A percentile compares a stretch with the other conserved stretches of the same genome.
Conservation (phyloP, 371 early-diverging fungal genomes). For the Mortierella polycephala region DNA sequence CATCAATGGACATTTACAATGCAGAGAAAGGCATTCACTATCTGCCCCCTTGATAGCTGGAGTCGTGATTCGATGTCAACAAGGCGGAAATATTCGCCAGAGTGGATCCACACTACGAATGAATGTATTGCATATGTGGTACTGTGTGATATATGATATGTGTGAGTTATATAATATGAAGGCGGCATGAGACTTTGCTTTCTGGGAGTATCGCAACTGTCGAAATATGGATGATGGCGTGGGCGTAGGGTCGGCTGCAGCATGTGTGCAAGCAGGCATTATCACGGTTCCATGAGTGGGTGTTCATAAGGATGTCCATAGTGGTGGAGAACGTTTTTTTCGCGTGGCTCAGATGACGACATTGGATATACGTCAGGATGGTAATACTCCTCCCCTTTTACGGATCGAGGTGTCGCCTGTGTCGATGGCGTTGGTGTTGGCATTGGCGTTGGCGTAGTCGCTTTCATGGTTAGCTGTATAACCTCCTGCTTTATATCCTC, state of each 20-base stretch:
- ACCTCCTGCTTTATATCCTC: conserved; percentile 21
- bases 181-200: no score
- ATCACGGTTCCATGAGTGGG: conserved; percentile 22
- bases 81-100: no score
- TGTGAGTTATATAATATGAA: neutral
- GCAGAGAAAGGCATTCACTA: no score
- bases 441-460: conserved; percentile 4
- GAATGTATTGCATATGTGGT: no score
- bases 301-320: conserved; percentile 18
- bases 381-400: conserved; percentile 8
- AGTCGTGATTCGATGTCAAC: no score
- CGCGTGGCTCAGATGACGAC: neutral
- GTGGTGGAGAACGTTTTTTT: conserved; percentile 8
- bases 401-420: conserved; percentile 4
- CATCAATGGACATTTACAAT: no score
- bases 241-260: neutral
- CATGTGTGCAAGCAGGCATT: neutral
- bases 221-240: no score
- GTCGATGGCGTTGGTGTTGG: neutral
- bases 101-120: no score
- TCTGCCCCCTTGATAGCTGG: no score
- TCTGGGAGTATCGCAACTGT: no score
- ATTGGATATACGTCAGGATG: neutral
- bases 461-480: neutral
- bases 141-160: neutral